Conservation (phyloP, 2,329 filamentous ascomycete species). For the Phialophora expanda region DNA sequence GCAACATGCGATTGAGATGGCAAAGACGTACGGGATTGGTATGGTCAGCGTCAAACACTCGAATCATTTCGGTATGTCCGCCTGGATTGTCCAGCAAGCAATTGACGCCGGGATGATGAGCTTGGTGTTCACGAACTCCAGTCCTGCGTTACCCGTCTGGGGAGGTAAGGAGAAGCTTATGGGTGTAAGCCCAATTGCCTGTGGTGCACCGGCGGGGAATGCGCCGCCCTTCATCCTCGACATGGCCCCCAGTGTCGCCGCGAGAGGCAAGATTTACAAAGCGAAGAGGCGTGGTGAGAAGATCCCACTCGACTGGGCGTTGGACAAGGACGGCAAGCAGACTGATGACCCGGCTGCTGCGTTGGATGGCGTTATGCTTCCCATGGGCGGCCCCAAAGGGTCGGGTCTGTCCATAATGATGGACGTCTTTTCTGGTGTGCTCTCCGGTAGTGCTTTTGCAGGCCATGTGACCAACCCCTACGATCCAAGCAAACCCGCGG, state of each 20-base stretch:
- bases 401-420: slow-evolving; percentile 81
- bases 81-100: slow-evolving; percentile 79
- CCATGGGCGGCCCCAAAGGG: slow-evolving; percentile 84
- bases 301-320: slow-evolving; percentile 67
- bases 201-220: slow-evolving; percentile 71
- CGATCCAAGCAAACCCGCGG: slow-evolving; percentile 68
- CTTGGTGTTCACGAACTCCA: slow-evolving; percentile 73
- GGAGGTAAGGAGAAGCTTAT: slow-evolving; percentile 71
- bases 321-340: slow-evolving; percentile 70
- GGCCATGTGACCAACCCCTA: slow-evolving; percentile 79
- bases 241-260: slow-evolving; percentile 55
- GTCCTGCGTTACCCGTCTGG: slow-evolving; percentile 73
- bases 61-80: slow-evolving; percentile 84
- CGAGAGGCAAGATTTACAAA: slow-evolving; percentile 54
- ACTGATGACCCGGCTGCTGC: slow-evolving; percentile 75
- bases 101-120: slow-evolving; percentile 73
- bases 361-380: slow-evolving; percentile 78
- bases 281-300: slow-evolving; percentile 50
- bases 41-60: slow-evolving; percentile 76
- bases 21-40: slow-evolving; percentile 69
- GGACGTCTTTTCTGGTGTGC: slow-evolving; percentile 81
- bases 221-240: slow-evolving; percentile 63
- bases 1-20: slow-evolving; percentile 69
- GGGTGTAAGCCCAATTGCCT: slow-evolving; percentile 74
- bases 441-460: slow-evolving; percentile 79